Evolutionary conservation across 2,329 filamentous ascomycete species (phyloP).

Genomic region (Dactylellina haptotyla): DNA sequence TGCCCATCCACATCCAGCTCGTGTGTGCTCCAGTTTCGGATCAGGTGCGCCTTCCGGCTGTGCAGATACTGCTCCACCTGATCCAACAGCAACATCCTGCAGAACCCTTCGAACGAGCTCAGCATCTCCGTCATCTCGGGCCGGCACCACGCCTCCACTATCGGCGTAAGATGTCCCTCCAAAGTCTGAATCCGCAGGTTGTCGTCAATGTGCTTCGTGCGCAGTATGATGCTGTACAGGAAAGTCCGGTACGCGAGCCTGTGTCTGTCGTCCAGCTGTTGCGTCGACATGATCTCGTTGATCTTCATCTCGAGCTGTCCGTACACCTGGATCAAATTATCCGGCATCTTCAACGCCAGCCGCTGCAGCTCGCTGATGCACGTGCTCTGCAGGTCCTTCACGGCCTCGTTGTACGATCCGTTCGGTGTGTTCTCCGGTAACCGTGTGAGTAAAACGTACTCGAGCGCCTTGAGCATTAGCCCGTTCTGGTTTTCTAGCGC

Average conservation of each 20-base stretch:
- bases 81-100: slow-evolving; percentile 78
- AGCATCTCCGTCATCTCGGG: slow-evolving; percentile 74
- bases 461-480: slow-evolving; percentile 88
- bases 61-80: slow-evolving; percentile 83
- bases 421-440: slow-evolving; percentile 77
- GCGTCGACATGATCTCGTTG: slow-evolving; percentile 78
- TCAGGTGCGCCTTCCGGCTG: slow-evolving; percentile 75
- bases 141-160: slow-evolving; percentile 82
- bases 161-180: slow-evolving; percentile 80
- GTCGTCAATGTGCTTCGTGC: slow-evolving; percentile 78
- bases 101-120: slow-evolving; percentile 81
- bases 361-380: slow-evolving; percentile 88
- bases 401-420: slow-evolving; percentile 81
- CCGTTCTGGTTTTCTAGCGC: slow-evolving; percentile 78
- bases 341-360: slow-evolving; percentile 87
- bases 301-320: slow-evolving; percentile 85
- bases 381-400: slow-evolving; percentile 86
- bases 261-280: slow-evolving; percentile 80
- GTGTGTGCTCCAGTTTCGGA: slow-evolving; percentile 83
- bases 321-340: slow-evolving; percentile 88
- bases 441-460: slow-evolving; percentile 81
- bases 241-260: slow-evolving; percentile 88
- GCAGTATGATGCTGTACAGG: slow-evolving; percentile 91
- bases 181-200: slow-evolving; percentile 77
- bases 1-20: slow-evolving; percentile 82